phyloP scores from a whole-genome alignment of 2,329 filamentous ascomycete species.

The Furcasterigmium furcatum region DNA sequence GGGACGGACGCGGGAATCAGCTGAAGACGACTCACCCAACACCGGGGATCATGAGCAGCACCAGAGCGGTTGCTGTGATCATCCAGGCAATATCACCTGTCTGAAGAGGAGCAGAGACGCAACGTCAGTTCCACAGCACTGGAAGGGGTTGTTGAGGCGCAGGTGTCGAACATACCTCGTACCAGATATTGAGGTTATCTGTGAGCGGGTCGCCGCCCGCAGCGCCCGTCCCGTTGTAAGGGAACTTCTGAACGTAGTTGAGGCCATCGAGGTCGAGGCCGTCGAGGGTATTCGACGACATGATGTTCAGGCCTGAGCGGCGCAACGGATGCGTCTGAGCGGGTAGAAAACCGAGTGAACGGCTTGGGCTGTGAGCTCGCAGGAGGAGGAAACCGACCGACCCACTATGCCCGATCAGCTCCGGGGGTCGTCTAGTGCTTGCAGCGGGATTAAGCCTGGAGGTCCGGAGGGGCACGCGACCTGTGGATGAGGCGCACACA shows the following conservation, averaged over 20 bases:
- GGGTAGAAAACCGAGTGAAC: too few relatives aligned
- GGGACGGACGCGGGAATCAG: constrained; percentile 6
- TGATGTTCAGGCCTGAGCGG: too few relatives aligned
- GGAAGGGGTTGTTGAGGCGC: not conserved
- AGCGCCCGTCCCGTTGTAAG: constrained; percentile 62
- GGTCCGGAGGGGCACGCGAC: too few relatives aligned
- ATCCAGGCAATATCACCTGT: constrained; percentile 84
- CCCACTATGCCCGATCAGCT: too few relatives aligned
- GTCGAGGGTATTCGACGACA: constrained; percentile 17
- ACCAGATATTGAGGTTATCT: constrained; percentile 74
- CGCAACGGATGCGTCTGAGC: not conserved
- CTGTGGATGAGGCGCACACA: too few relatives aligned
- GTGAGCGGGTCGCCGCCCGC: constrained; percentile 67
- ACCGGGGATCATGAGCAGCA: constrained; percentile 89
- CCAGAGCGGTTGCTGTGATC: constrained; percentile 75
- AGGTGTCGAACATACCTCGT: constrained; percentile 53
- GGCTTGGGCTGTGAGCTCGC: too few relatives aligned
- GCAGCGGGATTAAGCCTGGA: too few relatives aligned
- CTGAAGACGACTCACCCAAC: too few relatives aligned
- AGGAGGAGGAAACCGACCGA: too few relatives aligned
- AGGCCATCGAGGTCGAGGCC: constrained; percentile 38
- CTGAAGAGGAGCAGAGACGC: constrained; percentile 33
- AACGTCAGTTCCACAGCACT: too few relatives aligned
- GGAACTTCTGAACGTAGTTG: constrained; percentile 42
- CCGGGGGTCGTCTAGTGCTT: too few relatives aligned